These are phyloP conservation scores for Fusarium sp. DNA, from an alignment of 2,329 filamentous ascomycete species.

Conservation along the genomic window DNA sequence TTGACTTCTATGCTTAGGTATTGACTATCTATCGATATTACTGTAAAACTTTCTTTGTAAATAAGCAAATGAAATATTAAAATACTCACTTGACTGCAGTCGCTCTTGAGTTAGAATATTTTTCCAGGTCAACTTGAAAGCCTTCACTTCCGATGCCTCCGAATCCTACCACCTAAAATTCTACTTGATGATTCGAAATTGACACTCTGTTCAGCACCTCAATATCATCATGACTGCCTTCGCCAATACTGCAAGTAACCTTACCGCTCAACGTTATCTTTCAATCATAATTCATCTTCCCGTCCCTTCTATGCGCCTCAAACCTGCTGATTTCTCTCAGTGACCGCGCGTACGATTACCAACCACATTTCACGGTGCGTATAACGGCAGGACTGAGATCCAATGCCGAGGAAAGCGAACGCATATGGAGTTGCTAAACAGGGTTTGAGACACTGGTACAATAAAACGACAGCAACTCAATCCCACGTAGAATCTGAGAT, in stretches of 20 bases:
- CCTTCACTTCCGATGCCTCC: conserved; percentile 28
- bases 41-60: too few species aligned
- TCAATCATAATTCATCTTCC: conserved; percentile 21
- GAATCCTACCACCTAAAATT: conserved; percentile 12
- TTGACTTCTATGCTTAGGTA: too few species aligned
- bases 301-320: conserved; percentile 12
- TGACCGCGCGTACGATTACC: conserved; percentile 23
- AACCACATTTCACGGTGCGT: conserved; percentile 23
- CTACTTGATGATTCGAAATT: background rate
- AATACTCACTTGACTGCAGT: background rate
- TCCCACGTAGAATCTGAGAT: conserved; percentile 16
- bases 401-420: background rate
- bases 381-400: background rate
- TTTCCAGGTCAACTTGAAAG: background rate
- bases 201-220: background rate
- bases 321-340: conserved; percentile 30
- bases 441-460: background rate
- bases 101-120: background rate
- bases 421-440: background rate
- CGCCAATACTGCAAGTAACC: conserved; percentile 38
- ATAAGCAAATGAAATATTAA: background rate
- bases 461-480: background rate
- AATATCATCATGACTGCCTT: conserved; percentile 10
- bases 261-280: conserved; percentile 31
- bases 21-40: too few species aligned